These are phyloP conservation scores for Scolecobasidium constrictum DNA, from an alignment of 2,329 filamentous ascomycete species.

Conservation along the genomic window DNA sequence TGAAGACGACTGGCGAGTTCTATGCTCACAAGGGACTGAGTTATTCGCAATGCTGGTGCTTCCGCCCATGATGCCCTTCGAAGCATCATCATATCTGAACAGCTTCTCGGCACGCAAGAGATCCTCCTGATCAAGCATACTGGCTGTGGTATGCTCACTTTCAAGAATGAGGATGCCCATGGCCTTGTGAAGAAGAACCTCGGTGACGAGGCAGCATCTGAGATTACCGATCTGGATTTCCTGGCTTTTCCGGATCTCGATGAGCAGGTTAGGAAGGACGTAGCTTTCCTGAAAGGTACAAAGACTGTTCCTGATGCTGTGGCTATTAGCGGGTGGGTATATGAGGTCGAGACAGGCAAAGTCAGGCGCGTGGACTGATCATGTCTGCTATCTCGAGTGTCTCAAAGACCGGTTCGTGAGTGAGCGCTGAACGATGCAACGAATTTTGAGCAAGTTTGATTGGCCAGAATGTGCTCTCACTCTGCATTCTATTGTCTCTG, in stretches of 20 bases:
- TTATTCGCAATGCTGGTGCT: conserved; percentile 41
- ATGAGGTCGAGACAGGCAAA: conserved; percentile 65
- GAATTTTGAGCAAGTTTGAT: too few relatives aligned
- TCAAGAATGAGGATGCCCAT: conserved; percentile 48
- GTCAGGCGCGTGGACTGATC: conserved; percentile 34
- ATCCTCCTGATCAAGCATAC: conserved; percentile 67
- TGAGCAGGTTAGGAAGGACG: conserved; percentile 54
- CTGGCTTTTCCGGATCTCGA: conserved; percentile 55
- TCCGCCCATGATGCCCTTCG: conserved; percentile 59
- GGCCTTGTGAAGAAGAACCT: conserved; percentile 49
- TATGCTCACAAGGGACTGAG: conserved; percentile 47
- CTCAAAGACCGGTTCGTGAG: neutral
- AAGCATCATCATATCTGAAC: conserved; percentile 67
- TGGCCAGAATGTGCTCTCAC: too few relatives aligned
- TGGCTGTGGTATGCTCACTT: conserved; percentile 62
- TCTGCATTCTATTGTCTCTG: conserved; percentile 2
- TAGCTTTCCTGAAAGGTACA: conserved; percentile 49
- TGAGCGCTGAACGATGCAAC: neutral
- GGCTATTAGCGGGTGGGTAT: conserved; percentile 61
- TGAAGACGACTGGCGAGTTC: too few relatives aligned
- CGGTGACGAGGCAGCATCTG: conserved; percentile 37
- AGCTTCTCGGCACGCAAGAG: conserved; percentile 65
- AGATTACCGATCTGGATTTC: conserved; percentile 46
- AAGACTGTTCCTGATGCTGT: conserved; percentile 50
- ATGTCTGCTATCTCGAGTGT: neutral